Percentiles rank a stretch among this genome's conserved stretches.
These are phyloP conservation scores for Takakia lepidozioides DNA, from an alignment of 225 moss, liverwort and hornwort genomes.

Conservation along the genomic window DNA sequence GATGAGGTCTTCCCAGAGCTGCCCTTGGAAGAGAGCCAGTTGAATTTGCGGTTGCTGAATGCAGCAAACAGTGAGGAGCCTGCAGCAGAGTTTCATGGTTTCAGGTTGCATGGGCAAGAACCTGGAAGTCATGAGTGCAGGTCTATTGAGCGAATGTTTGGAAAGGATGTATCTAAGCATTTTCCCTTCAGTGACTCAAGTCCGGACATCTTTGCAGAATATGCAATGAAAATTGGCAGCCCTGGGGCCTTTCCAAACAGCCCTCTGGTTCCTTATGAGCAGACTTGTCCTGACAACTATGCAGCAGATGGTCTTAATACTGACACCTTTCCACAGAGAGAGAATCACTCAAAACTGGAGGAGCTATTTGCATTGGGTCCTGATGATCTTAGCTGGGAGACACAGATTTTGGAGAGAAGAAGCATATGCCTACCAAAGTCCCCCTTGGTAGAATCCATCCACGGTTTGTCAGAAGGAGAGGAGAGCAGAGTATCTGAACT, in stretches of 20 bases:
- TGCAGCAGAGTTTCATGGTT: not conserved
- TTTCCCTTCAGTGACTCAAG: conserved; percentile 8
- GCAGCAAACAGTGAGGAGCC: not conserved
- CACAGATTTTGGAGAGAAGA: too few relatives aligned
- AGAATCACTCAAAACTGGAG: not conserved
- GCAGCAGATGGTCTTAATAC: too few relatives aligned
- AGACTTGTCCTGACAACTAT: too few relatives aligned
- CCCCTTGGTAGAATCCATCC: too few relatives aligned
- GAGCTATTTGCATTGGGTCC: conserved; percentile 21
- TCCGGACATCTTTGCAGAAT: conserved; percentile 18
- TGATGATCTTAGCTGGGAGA: conserved; percentile 5
- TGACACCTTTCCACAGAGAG: too few relatives aligned
- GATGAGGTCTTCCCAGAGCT: conserved; percentile 9
- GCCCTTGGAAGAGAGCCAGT: conserved; percentile 2
- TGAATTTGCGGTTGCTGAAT: conserved; percentile 1
- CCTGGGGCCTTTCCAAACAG: conserved; percentile 20
- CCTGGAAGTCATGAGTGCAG: not conserved
- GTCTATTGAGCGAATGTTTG: conserved; percentile 13
- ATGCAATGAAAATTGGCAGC: conserved; percentile 1
- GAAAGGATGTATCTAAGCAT: conserved; percentile 1
- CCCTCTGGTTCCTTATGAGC: too few relatives aligned
- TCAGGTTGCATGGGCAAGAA: not conserved
- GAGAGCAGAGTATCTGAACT: conserved; percentile 7
- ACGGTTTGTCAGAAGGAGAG: conserved; percentile 12
- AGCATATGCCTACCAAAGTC: too few relatives aligned